Evolutionary conservation across 768 basidiomycete species (phyloP).

Genomic region (Rhodotorula kratochvilovae): DNA sequence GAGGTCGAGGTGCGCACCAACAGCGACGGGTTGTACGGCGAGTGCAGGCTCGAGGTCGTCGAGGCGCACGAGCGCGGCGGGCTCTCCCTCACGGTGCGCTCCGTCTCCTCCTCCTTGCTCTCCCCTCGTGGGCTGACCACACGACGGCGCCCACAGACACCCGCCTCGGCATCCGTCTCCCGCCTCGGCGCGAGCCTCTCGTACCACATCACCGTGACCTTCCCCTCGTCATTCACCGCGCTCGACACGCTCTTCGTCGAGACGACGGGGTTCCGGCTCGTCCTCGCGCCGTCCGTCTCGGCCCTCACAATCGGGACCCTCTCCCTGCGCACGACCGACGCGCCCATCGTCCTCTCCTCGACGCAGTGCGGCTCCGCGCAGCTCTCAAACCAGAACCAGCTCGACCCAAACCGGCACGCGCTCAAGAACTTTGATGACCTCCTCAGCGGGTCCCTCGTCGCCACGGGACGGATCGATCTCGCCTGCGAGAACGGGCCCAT

Average conservation of each 20-base stretch:
- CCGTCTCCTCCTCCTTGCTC: not conserved
- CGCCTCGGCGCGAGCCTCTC: conserved; percentile 13
- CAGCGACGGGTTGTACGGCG: conserved; percentile 10
- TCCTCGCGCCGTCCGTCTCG: conserved; percentile 8
- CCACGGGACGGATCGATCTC: not conserved
- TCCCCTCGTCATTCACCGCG: conserved; percentile 1
- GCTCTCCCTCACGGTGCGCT: not conserved
- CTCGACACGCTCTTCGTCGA: conserved; percentile 8
- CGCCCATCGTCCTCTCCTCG: not conserved
- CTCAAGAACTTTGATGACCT: conserved; percentile 11
- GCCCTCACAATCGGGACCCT: not conserved
- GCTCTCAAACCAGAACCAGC: not conserved
- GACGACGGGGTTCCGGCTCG: conserved; percentile 1
- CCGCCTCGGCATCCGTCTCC: not conserved
- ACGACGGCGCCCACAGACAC: conserved; percentile 9
- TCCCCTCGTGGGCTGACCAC: no score
- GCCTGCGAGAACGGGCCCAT: conserved; percentile 8
- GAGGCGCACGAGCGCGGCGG: conserved; percentile 9
- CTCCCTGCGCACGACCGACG: conserved; percentile 10
- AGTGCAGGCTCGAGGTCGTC: not conserved
- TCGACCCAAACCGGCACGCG: conserved; percentile 6
- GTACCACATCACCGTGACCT: conserved; percentile 19
- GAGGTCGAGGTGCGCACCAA: conserved; percentile 15
- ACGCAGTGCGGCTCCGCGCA: not conserved
- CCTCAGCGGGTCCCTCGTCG: not conserved